Conservation (phyloP, 805 yeast species). For the Deakozyma indianensis region DNA sequence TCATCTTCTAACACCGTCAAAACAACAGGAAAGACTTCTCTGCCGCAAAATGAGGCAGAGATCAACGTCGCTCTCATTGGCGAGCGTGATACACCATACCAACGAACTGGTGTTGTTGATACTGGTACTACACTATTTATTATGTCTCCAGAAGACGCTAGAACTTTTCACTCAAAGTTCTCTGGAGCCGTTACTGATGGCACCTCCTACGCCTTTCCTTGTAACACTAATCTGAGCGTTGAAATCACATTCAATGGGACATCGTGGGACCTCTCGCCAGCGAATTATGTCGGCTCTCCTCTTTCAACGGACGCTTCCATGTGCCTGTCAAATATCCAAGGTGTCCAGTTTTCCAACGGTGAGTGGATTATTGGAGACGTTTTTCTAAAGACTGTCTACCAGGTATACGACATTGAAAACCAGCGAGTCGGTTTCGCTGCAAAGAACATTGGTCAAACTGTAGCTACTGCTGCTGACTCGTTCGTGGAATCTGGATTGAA, state of each 20-base stretch:
- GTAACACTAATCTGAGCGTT: constrained; percentile 33
- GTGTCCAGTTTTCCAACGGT: constrained; percentile 26
- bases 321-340: constrained; percentile 55
- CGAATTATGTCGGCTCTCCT: constrained; percentile 34
- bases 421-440: constrained; percentile 40
- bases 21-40: not conserved
- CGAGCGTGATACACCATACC: not conserved
- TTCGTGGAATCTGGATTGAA: constrained; percentile 3
- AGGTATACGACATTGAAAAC: constrained; percentile 42
- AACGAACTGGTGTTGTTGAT: constrained; percentile 34
- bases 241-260: constrained; percentile 28
- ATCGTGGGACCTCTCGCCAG: constrained; percentile 31
- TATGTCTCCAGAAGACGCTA: constrained; percentile 41
- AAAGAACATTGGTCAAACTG: constrained; percentile 15
- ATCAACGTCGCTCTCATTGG: not conserved
- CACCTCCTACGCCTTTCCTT: constrained; percentile 45
- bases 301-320: constrained; percentile 31
- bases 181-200: constrained; percentile 38
- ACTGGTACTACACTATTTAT: constrained; percentile 55
- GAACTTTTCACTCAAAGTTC: constrained; percentile 38
- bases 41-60: not conserved
- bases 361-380: constrained; percentile 56
- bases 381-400: constrained; percentile 39
- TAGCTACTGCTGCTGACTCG: constrained; percentile 9
- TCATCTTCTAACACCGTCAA: constrained; percentile 2